Percentiles rank a stretch among this genome's conserved stretches.
Evolutionary conservation across 2,329 filamentous ascomycete genomes (phyloP).

Genomic region (Fusarium subtropicale): DNA sequence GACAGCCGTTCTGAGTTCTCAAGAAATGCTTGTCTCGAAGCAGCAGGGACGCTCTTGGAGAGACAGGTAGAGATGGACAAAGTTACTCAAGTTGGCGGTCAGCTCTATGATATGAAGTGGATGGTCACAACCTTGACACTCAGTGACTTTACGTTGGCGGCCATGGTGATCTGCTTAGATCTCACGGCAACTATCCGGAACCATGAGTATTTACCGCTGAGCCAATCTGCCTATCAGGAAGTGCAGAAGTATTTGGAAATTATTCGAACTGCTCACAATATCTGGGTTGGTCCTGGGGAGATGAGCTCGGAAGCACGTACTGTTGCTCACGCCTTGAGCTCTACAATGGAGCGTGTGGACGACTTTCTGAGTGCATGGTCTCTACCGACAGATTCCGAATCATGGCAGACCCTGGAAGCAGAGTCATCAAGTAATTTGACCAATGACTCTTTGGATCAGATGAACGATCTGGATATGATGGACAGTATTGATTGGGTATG

Average conservation of each 20-base stretch:
- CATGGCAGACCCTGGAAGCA: not conserved
- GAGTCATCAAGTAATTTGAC: fast-evolving
- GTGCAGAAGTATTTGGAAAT: constrained; percentile 6
- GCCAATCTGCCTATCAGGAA: fast-evolving
- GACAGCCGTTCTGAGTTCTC: constrained; percentile 33
- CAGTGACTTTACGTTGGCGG: constrained; percentile 64
- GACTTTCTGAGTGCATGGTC: not conserved
- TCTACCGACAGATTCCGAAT: fast-evolving
- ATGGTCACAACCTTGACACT: constrained; percentile 58
- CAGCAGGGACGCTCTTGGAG: constrained; percentile 43
- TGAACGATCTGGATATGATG: constrained; percentile 14
- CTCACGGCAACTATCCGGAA: constrained; percentile 41
- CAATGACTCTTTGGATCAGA: not conserved
- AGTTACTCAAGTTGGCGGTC: constrained; percentile 56
- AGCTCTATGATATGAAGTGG: constrained; percentile 58
- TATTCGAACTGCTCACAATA: constrained; percentile 34
- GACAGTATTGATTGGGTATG: constrained; percentile 43
- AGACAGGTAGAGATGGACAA: constrained; percentile 50
- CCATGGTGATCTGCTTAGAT: constrained; percentile 62
- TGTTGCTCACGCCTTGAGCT: constrained; percentile 35
- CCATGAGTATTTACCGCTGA: not conserved
- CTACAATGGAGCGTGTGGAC: constrained; percentile 33
- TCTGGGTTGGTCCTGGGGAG: constrained; percentile 33
- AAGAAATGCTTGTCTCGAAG: constrained; percentile 43
- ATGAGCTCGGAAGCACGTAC: constrained; percentile 35